phyloP scores from a whole-genome alignment of 140 eudicot genomes.

The Senecio squalidus region DNA sequence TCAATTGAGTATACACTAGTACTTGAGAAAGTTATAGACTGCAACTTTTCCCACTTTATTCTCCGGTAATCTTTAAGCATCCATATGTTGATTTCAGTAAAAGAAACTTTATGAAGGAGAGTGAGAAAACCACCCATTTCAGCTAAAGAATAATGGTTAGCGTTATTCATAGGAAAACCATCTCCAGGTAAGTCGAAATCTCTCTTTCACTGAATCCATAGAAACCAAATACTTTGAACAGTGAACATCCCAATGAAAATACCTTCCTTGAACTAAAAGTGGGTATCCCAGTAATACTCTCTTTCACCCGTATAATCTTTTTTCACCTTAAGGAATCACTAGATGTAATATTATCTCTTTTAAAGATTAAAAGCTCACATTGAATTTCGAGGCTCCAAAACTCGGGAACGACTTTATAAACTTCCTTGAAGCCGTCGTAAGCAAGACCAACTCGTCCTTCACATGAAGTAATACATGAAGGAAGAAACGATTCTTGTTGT shows the following conservation, averaged over 20 bases:
- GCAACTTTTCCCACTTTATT: slow-evolving; percentile 21
- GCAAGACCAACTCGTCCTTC: slow-evolving; percentile 31
- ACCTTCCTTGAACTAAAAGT: slow-evolving; percentile 22
- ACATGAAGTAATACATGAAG: slow-evolving; percentile 5
- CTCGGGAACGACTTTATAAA: slow-evolving; percentile 33
- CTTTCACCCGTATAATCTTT: slow-evolving; percentile 14
- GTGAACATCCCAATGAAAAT: slow-evolving; percentile 21
- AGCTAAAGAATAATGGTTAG: slow-evolving; percentile 2
- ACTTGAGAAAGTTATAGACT: background rate
- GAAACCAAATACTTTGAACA: slow-evolving; percentile 15
- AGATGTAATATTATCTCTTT: background rate
- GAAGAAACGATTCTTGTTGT: slow-evolving; percentile 22
- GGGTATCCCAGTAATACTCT: slow-evolving; percentile 16
- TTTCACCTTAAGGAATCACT: slow-evolving; percentile 5
- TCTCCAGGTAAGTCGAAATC: slow-evolving; percentile 14
- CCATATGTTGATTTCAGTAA: slow-evolving; percentile 12
- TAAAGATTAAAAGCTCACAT: slow-evolving; percentile 24
- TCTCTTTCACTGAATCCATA: slow-evolving; percentile 27
- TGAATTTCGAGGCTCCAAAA: slow-evolving; percentile 16
- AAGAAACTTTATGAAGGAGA: slow-evolving; percentile 11
- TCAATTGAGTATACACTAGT: background rate
- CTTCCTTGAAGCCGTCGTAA: slow-evolving; percentile 17
- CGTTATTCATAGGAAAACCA: background rate
- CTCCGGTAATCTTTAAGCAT: slow-evolving; percentile 24
- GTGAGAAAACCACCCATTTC: slow-evolving; percentile 30